Evolutionary conservation across 164 flowering plant genomes (phyloP).

Genomic region (Aristolochia californica): DNA sequence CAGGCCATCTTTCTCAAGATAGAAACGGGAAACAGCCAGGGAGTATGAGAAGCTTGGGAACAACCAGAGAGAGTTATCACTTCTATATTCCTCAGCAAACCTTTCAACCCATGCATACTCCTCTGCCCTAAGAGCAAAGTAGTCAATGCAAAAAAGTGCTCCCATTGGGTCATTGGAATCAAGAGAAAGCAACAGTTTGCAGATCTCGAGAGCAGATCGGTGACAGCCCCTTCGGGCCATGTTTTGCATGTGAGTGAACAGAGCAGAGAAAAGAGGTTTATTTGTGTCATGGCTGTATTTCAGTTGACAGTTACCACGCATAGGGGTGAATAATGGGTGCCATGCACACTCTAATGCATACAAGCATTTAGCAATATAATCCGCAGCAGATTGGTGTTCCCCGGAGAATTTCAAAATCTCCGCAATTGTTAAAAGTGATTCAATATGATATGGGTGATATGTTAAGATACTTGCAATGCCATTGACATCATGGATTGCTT

Average conservation of each 20-base stretch:
- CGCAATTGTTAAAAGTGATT: constrained; percentile 79
- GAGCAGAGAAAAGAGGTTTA: constrained; percentile 62
- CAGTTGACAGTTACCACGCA: constrained; percentile 69
- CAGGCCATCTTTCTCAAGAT: constrained; percentile 41
- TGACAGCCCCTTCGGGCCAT: constrained; percentile 95
- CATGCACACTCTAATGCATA: constrained; percentile 94
- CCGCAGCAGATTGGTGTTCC: constrained; percentile 75
- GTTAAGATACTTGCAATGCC: constrained; percentile 53
- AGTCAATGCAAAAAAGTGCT: constrained; percentile 72
- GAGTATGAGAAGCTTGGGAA: constrained; percentile 90
- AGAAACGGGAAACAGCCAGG: constrained; percentile 70
- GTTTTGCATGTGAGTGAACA: constrained; percentile 80
- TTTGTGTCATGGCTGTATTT: constrained; percentile 64
- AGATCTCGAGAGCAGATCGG: constrained; percentile 85
- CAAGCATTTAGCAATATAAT: constrained; percentile 58
- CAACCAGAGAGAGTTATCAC: constrained; percentile 71
- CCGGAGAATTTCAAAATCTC: constrained; percentile 74
- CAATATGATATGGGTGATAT: constrained; percentile 73
- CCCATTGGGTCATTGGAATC: constrained; percentile 94
- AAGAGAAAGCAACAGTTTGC: constrained; percentile 76
- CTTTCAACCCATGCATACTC: constrained; percentile 77
- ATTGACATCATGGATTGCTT: constrained; percentile 70
- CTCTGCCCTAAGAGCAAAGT: constrained; percentile 71
- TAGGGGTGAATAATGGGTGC: constrained; percentile 76
- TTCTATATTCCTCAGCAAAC: constrained; percentile 59